These are phyloP conservation scores for Aspergillus haitiensis DNA, from an alignment of 495 filamentous ascomycete species.

Conservation along the genomic window DNA sequence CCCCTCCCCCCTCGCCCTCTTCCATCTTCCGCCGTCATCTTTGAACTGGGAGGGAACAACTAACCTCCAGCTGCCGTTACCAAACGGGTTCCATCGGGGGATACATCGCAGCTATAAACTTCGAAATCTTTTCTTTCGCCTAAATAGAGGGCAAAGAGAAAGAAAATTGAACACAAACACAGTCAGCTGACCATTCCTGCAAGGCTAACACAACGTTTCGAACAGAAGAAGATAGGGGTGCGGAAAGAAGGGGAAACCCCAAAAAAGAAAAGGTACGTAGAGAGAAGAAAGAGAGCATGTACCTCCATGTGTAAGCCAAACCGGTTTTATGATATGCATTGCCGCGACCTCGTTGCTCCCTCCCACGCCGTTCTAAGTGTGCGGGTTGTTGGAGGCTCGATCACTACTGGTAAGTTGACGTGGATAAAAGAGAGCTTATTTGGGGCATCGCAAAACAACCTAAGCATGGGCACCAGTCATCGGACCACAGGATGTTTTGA, in stretches of 20 bases:
- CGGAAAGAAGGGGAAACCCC: neutral
- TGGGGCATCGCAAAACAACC: constrained; percentile 34
- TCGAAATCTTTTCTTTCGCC: constrained; percentile 97
- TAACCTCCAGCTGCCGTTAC: constrained; percentile 91
- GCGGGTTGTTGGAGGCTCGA: constrained; percentile 15
- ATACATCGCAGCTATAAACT: constrained; percentile 96
- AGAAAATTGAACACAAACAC: neutral
- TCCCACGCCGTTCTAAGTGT: constrained; percentile 8
- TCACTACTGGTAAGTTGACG: constrained; percentile 26
- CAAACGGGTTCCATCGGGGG: constrained; percentile 85
- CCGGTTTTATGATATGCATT: constrained; percentile 92
- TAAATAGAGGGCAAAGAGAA: constrained; percentile 26
- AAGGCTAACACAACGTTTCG: neutral
- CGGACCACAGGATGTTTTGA: constrained; percentile 9
- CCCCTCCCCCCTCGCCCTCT: neutral
- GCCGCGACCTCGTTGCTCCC: constrained; percentile 24
- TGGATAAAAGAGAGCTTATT: constrained; percentile 25
- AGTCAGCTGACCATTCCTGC: constrained; percentile 11
- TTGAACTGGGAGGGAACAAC: constrained; percentile 21
- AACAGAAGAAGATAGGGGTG: neutral
- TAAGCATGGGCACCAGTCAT: constrained; percentile 16
- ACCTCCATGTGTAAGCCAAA: constrained; percentile 92
- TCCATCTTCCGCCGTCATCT: neutral
- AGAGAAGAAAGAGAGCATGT: constrained; percentile 31
- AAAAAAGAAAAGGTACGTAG: constrained; percentile 11